These are phyloP conservation scores for Tylopilus sp. DNA, from an alignment of 768 basidiomycete species.

Conservation along the genomic window DNA sequence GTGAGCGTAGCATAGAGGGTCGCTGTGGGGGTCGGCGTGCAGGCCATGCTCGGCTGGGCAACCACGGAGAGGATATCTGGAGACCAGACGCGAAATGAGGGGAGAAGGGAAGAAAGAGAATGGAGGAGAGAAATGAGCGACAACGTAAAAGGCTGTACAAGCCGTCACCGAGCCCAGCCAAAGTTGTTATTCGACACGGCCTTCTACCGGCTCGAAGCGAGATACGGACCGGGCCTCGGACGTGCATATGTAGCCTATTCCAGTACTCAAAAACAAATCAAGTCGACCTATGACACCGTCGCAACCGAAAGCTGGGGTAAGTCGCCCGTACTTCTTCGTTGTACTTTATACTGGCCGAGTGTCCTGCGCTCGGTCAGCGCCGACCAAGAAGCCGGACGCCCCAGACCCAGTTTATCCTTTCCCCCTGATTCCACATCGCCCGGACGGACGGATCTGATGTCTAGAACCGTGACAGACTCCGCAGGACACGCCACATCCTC, in stretches of 20 bases:
- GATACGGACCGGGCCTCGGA: no score
- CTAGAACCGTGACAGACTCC: slow-evolving; percentile 13
- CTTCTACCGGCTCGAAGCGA: no score
- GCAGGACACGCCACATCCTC: slow-evolving; percentile 5
- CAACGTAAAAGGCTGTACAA: neutral
- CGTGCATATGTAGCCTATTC: no score
- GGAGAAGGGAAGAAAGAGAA: neutral
- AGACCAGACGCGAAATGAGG: neutral
- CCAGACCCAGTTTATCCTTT: slow-evolving; percentile 1
- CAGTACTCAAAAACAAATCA: no score
- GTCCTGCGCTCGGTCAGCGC: slow-evolving; percentile 20
- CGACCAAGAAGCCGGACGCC: slow-evolving; percentile 28
- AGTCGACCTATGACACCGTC: slow-evolving; percentile 87
- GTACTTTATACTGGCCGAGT: slow-evolving; percentile 5
- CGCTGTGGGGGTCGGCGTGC: slow-evolving; percentile 41
- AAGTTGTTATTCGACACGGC: no score
- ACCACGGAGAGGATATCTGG: neutral
- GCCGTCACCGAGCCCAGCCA: no score
- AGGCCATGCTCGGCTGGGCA: slow-evolving; percentile 28
- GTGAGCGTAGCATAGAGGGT: slow-evolving; percentile 40
- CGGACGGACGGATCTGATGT: slow-evolving; percentile 26
- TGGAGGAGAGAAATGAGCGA: neutral
- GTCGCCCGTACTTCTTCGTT: slow-evolving; percentile 27
- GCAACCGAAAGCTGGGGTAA: slow-evolving; percentile 51
- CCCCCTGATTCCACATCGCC: slow-evolving; percentile 7